Base-by-base conservation (phyloP, 2,329 filamentous ascomycete species). In the Colletotrichum sp. region DNA sequence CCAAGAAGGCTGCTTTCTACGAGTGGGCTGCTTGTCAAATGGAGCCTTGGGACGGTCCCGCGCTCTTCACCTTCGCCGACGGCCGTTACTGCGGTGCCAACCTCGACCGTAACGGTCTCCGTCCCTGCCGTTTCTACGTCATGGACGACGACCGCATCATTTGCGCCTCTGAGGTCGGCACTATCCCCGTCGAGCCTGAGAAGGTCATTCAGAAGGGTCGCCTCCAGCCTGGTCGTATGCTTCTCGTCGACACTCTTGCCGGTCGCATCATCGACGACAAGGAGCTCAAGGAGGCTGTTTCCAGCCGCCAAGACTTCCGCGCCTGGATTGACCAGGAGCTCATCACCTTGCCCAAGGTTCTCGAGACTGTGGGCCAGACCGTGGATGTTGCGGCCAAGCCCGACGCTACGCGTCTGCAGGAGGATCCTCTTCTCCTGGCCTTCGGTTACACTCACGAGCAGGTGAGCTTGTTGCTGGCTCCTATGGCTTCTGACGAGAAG, bases 1-100 rank as follows among this genome's bases (percentile, higher is more conserved):
- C 96, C 72, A 94, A 95, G 82, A 98, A 98, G 88, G 95, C 96
- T 75, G 96, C 96, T 68, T 98, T 98, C 87, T 98, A 98, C 87
- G 96, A 98, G 85, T 98, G 96, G 96, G 96, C 96, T 81, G 96
- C 96, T 79, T 98, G 96, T 85, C 94, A 98, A 89, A 98, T 98
- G 96, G 96, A 98, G 88, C 96, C 96, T 19, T 98, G 96, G 96
- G 96, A 98, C 86, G 96, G 96, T 22, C 96, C 96, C 39, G 96
- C 96, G 72, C 92, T 98, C 36, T 98, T 98, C 89, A 98, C 96
- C 8, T 98, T 98, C 86, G 95, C 96, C 32, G 96, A 98, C 84
- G 96, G 96, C 77, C 93, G 96, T 78, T 98, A 97, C 90, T 98
- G 96, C 82, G 96, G 96, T 90, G 96, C 96, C 79, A 98, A 98